These are phyloP conservation scores for Talaromyces sp. DNA, from an alignment of 2,329 filamentous ascomycete genomes.

Conservation along the genomic window DNA sequence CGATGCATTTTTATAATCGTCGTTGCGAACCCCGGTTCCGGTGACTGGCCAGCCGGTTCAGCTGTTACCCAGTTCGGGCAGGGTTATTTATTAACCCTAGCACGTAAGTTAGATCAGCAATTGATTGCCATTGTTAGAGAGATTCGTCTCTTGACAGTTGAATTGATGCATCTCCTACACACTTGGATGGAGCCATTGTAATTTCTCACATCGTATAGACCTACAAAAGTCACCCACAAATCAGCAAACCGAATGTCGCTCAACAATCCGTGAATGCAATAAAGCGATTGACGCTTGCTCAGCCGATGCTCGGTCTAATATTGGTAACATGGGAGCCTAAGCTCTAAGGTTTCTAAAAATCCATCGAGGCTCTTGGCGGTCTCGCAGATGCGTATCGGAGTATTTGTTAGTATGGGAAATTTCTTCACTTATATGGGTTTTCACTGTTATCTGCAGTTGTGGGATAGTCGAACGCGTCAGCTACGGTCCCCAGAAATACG, in stretches of 20 bases:
- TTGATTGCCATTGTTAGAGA: neutral
- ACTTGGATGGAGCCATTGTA: neutral
- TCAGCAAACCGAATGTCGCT: neutral
- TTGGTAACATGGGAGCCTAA: slow-evolving; percentile 1
- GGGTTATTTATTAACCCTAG: neutral
- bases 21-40: neutral
- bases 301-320: neutral
- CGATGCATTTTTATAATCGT: neutral
- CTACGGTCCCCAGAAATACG: too few relatives aligned
- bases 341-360: neutral
- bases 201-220: neutral
- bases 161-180: neutral
- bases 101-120: neutral
- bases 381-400: too few relatives aligned
- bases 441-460: too few relatives aligned
- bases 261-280: neutral
- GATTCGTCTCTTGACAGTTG: neutral
- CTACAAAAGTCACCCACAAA: neutral
- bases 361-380: neutral
- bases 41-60: neutral
- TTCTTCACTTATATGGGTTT: too few relatives aligned
- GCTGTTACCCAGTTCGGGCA: neutral
- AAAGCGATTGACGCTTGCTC: neutral
- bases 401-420: too few relatives aligned
- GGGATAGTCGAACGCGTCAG: too few relatives aligned